phyloP scores from a whole-genome alignment of 1,284 basidiomycete genomes.

The Leccinum solheimii region DNA sequence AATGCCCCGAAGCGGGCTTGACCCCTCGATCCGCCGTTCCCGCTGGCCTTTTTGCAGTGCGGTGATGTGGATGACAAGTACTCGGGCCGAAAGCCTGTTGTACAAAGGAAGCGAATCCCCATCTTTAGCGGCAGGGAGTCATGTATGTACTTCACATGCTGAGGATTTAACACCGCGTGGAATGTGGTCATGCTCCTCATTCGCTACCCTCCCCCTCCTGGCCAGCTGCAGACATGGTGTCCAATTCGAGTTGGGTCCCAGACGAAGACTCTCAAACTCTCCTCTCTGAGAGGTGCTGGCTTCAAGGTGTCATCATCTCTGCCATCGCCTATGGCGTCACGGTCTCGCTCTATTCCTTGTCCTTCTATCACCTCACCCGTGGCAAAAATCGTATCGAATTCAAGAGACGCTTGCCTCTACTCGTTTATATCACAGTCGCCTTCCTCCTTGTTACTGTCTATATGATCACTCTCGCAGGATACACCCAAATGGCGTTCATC shows the following conservation, averaged over 20 bases:
- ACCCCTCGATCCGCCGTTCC: too few relatives aligned
- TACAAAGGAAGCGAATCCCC: too few relatives aligned
- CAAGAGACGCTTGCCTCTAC: neutral
- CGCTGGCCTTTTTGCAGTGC: too few relatives aligned
- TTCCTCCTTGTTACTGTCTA: neutral
- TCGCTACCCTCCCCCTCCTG: neutral
- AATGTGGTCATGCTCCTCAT: neutral
- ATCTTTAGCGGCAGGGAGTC: too few relatives aligned
- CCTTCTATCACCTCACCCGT: neutral
- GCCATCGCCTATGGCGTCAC: neutral
- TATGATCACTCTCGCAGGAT: neutral
- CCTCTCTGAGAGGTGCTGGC: neutral
- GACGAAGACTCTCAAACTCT: neutral
- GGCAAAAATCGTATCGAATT: neutral
- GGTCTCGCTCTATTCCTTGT: neutral
- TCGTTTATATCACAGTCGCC: neutral
- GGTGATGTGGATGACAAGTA: too few relatives aligned
- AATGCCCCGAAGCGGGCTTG: too few relatives aligned
- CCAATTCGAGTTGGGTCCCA: neutral
- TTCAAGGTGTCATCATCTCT: neutral
- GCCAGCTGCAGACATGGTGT: neutral
- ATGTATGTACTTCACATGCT: neutral
- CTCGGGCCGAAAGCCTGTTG: too few relatives aligned
- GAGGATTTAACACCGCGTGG: neutral
- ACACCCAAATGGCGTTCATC: neutral